phyloP scores from a whole-genome alignment of 106 monocot species.

The Dendrobium officinale region DNA sequence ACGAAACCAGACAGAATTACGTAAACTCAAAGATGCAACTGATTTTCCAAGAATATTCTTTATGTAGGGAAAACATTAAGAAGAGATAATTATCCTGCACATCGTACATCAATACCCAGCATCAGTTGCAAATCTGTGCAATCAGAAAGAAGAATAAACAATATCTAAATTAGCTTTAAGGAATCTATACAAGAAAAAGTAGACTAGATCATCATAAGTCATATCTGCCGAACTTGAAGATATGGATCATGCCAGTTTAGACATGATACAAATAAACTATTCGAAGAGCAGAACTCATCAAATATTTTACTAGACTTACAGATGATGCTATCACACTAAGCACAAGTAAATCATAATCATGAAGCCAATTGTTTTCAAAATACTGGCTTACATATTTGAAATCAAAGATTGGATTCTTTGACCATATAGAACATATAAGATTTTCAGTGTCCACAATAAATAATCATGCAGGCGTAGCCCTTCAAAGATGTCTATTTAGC shows the following conservation, averaged over 20 bases:
- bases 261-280: constrained; percentile 1
- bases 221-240: neutral
- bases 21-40: neutral
- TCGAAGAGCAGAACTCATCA: neutral
- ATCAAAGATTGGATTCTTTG: neutral
- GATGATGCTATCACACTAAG: neutral
- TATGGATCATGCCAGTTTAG: neutral
- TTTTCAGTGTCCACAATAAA: neutral
- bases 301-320: neutral
- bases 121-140: neutral
- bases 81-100: neutral
- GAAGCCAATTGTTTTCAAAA: neutral
- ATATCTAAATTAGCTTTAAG: neutral
- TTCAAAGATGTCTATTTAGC: neutral
- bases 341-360: neutral
- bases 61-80: neutral
- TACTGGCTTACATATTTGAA: neutral
- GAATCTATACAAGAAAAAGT: neutral
- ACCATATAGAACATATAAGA: neutral
- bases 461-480: neutral
- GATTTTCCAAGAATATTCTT: neutral
- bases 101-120: neutral
- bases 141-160: neutral
- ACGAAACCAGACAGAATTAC: neutral
- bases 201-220: neutral